These are phyloP conservation scores for Zoysia japonica DNA, from an alignment of 176 grass and related monocot species.

Conservation along the genomic window DNA sequence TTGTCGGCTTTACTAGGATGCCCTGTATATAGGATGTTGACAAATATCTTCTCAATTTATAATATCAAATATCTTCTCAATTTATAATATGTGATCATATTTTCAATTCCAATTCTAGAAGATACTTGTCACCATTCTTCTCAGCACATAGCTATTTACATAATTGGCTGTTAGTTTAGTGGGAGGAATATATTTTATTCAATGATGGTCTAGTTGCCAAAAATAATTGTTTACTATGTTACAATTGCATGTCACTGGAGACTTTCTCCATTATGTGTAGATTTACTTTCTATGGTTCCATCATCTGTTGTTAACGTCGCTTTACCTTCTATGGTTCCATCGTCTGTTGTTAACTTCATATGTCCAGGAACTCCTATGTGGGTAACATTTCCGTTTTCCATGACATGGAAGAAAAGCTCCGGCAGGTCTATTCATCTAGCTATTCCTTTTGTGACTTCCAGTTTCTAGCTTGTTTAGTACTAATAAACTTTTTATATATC, in stretches of 20 bases:
- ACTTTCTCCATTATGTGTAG: conserved; percentile 20
- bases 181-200: conserved; percentile 6
- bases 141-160: not conserved
- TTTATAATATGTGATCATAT: not conserved
- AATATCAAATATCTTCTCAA: not conserved
- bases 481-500: not conserved
- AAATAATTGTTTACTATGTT: conserved; percentile 27
- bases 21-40: conserved; percentile 4
- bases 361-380: conserved; percentile 81
- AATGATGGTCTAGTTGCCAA: conserved; percentile 10
- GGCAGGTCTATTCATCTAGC: conserved; percentile 60
- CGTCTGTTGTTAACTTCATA: conserved; percentile 30
- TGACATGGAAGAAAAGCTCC: conserved; percentile 82
- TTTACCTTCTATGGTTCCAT: conserved; percentile 23
- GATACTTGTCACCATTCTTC: not conserved
- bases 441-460: not conserved
- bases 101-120: conserved; percentile 31
- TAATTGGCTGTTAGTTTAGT: conserved; percentile 20
- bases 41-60: not conserved
- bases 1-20: not conserved
- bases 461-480: conserved; percentile 19
- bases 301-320: not conserved
- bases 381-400: conserved; percentile 81
- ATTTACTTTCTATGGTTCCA: conserved; percentile 19
- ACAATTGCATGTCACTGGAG: not conserved